Evolutionary conservation across 1,139 yeast genomes (phyloP), one percentile per base, ranked within the genome.

Genomic region (Suhomyces panamericanus): DNA sequence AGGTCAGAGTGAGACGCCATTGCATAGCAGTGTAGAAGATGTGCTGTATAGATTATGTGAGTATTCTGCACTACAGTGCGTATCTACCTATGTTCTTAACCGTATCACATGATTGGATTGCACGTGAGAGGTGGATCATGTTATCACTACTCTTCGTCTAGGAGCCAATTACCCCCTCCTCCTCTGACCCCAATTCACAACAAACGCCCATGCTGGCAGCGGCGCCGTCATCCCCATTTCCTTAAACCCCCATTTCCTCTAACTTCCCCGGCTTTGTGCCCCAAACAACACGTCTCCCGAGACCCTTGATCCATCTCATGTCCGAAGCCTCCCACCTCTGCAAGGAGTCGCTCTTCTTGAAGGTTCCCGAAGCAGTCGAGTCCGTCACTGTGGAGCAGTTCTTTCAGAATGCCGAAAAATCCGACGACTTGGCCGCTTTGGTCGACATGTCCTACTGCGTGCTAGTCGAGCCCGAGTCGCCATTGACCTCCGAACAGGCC

Each of bases 1-100:
- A 72, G 58, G 17, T 63, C 64, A 9, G 57, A 55, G 49, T 72
- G 75, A 31, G 62, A 48, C 2, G 49, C 29, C 56, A 52, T 53
- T 8, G 15, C 30, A 15, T 17, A 17, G 17, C 17, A 3, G 17
- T 17, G 17, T 17, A 17, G 17, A 17, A 17, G 17, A 17, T 3
- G n/a, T n/a, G n/a, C n/a, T n/a, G n/a, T n/a, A n/a, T n/a, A n/a
- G n/a, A n/a, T n/a, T n/a, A n/a, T n/a, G n/a, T n/a, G n/a, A n/a
- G n/a, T n/a, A n/a, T n/a, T n/a, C n/a, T n/a, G n/a, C n/a, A 4
- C 20, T 17, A 17, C 6, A 17, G 20, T 17, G 20, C 6, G 6
- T 17, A 17, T 17, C 27, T 9, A n/a, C n/a, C n/a, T n/a, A n/a
- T n/a, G n/a, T n/a, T n/a, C n/a, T n/a, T n/a, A n/a, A n/a, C n/a